phyloP scores from a whole-genome alignment of 2,329 filamentous ascomycete species.

The Byssothecium circinans region DNA sequence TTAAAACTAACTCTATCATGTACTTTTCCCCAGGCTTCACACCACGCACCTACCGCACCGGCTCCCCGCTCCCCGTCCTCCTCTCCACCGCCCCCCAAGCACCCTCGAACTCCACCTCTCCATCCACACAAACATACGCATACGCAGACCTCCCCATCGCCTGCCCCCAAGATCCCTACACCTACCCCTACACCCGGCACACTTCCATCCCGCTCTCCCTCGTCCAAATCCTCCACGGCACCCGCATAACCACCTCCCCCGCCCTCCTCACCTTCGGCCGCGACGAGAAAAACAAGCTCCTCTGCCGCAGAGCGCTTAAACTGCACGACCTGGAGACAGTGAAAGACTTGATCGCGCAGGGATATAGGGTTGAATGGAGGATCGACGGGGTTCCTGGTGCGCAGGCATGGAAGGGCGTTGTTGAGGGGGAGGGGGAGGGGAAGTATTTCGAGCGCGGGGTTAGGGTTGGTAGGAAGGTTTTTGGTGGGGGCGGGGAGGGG shows the following conservation, averaged over 20 bases:
- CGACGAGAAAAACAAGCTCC: slow-evolving; percentile 70
- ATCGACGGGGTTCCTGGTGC: slow-evolving; percentile 88
- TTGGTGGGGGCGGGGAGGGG: slow-evolving; percentile 59
- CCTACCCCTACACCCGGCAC: slow-evolving; percentile 58
- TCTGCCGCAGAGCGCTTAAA: slow-evolving; percentile 71
- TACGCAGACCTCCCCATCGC: background rate
- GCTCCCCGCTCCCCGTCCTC: slow-evolving; percentile 78
- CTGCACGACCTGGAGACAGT: slow-evolving; percentile 67
- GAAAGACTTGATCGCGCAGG: slow-evolving; percentile 71
- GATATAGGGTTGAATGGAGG: slow-evolving; percentile 91
- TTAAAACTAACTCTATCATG: background rate
- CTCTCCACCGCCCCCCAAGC: slow-evolving; percentile 86
- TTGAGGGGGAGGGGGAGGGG: slow-evolving; percentile 74
- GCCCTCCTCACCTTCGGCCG: slow-evolving; percentile 77
- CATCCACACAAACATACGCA: background rate
- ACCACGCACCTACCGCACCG: slow-evolving; percentile 74
- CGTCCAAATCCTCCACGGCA: slow-evolving; percentile 83
- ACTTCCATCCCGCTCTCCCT: slow-evolving; percentile 80
- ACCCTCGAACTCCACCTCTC: slow-evolving; percentile 75
- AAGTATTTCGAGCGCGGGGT: slow-evolving; percentile 92
- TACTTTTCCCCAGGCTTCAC: slow-evolving; percentile 67
- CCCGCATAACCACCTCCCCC: slow-evolving; percentile 82
- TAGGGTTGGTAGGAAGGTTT: slow-evolving; percentile 79
- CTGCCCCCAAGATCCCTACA: too few species aligned
- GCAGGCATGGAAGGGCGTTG: slow-evolving; percentile 84